Evolutionary conservation across 306 rosid genomes (phyloP).

Genomic region (Fragaria vesca): DNA sequence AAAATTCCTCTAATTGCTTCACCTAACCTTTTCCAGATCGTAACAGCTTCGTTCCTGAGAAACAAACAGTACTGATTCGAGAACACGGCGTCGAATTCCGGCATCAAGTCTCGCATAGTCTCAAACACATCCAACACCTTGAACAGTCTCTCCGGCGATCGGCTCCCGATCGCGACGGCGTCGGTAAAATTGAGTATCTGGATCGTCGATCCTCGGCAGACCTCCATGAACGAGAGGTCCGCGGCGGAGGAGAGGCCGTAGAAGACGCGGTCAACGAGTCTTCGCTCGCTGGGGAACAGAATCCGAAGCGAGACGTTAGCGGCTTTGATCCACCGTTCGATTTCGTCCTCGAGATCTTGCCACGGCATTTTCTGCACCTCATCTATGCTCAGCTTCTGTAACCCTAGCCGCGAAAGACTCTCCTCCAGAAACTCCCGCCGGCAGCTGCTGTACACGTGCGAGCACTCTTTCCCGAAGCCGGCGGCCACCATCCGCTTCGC

Average conservation of each 20-base stretch:
- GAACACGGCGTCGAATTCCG: conserved; percentile 66
- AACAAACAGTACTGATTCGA: conserved; percentile 71
- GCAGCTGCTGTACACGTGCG: conserved; percentile 79
- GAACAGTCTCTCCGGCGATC: conserved; percentile 83
- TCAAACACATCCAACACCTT: conserved; percentile 78
- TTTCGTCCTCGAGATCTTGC: conserved; percentile 87
- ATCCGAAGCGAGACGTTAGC: conserved; percentile 65
- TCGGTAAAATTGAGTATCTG: conserved; percentile 81
- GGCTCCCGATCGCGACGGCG: conserved; percentile 77
- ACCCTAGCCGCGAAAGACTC: conserved; percentile 78
- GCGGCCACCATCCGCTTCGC: conserved; percentile 92
- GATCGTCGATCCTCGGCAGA: conserved; percentile 75
- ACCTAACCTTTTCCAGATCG: conserved; percentile 87
- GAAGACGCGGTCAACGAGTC: conserved; percentile 79
- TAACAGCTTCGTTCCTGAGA: conserved; percentile 68
- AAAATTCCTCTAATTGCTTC: conserved; percentile 83
- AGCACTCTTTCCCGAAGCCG: conserved; percentile 86
- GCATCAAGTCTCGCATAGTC: conserved; percentile 68
- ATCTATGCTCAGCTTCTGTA: conserved; percentile 81
- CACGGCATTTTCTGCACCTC: conserved; percentile 85
- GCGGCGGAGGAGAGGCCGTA: conserved; percentile 75
- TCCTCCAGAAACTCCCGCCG: conserved; percentile 88
- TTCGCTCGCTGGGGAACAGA: conserved; percentile 79
- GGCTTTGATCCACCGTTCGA: conserved; percentile 83
- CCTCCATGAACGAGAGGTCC: conserved; percentile 87